Percentiles rank a stretch among this genome's conserved stretches.
Evolutionary conservation across 176 grass and related monocot species (phyloP).

Genomic region (Juncus effusus): DNA sequence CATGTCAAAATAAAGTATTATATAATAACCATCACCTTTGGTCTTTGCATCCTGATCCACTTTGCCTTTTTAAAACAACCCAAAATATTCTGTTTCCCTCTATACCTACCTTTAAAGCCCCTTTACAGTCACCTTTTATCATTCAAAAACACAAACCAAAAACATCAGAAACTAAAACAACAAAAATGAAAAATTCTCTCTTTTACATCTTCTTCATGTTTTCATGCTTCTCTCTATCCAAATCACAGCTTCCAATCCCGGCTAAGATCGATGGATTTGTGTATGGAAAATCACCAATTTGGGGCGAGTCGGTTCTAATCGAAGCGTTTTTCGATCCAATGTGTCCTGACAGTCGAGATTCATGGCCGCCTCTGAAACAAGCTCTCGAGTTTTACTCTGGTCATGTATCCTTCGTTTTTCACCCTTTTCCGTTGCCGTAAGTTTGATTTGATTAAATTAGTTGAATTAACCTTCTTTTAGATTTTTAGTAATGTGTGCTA

Average conservation of each 20-base stretch:
- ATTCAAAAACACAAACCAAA: not conserved
- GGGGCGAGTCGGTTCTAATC: constrained; percentile 67
- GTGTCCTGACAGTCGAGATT: constrained; percentile 85
- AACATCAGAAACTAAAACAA: not conserved
- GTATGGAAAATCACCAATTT: constrained; percentile 37
- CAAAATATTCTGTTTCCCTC: too few relatives aligned
- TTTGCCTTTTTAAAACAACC: too few relatives aligned
- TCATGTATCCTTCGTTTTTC: constrained; percentile 51
- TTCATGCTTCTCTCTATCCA: not conserved
- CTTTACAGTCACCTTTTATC: too few relatives aligned
- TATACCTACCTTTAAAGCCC: too few relatives aligned
- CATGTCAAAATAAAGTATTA: too few relatives aligned
- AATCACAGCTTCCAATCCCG: constrained; percentile 63
- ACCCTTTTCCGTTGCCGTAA: constrained; percentile 81
- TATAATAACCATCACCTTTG: too few relatives aligned
- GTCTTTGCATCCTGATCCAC: too few relatives aligned
- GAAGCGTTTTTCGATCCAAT: constrained; percentile 82
- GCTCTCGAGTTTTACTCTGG: constrained; percentile 43
- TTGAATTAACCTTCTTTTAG: not conserved
- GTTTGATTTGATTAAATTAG: not conserved
- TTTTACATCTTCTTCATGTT: not conserved
- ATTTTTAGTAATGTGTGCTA: too few relatives aligned
- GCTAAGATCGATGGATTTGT: constrained; percentile 68
- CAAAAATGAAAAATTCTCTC: constrained; percentile 4
- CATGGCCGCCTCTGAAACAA: constrained; percentile 63